Percentiles rank a stretch among this genome's conserved stretches.
These are phyloP conservation scores for Volvox carteri DNA, from an alignment of 163 green algal genomes.

Conservation along the genomic window DNA sequence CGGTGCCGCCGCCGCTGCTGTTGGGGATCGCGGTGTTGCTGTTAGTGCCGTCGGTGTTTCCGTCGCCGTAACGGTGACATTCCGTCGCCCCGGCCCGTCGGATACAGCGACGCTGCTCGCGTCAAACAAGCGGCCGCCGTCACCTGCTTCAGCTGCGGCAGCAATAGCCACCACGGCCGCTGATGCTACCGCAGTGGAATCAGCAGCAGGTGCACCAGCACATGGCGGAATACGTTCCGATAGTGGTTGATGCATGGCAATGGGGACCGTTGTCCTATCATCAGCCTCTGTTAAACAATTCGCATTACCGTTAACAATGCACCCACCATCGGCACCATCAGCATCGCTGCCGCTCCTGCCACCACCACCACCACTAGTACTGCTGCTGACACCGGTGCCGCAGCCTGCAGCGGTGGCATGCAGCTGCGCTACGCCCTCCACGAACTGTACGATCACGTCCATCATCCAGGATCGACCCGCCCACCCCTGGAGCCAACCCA, in stretches of 20 bases:
- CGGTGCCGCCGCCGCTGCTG: neutral
- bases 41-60: no score
- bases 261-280: neutral
- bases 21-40: neutral
- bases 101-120: neutral
- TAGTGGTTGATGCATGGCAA: neutral
- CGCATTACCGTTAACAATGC: neutral
- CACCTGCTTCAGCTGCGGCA: neutral
- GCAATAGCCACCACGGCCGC: neutral
- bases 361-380: neutral
- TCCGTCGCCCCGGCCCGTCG: neutral
- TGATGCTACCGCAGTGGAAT: neutral
- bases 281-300: neutral
- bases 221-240: neutral
- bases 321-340: neutral
- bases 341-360: neutral
- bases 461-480: conserved; percentile 28
- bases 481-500: conserved; percentile 50
- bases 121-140: neutral
- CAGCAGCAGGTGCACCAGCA: no score
- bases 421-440: conserved; percentile 70
- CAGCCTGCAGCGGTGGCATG: neutral
- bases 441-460: conserved; percentile 70
- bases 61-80: no score
- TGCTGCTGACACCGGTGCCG: neutral